Percentiles rank a stretch among this genome's conserved stretches.
Evolutionary conservation across 2,329 filamentous ascomycete species (phyloP).

Genomic region (Apiospora aurea): DNA sequence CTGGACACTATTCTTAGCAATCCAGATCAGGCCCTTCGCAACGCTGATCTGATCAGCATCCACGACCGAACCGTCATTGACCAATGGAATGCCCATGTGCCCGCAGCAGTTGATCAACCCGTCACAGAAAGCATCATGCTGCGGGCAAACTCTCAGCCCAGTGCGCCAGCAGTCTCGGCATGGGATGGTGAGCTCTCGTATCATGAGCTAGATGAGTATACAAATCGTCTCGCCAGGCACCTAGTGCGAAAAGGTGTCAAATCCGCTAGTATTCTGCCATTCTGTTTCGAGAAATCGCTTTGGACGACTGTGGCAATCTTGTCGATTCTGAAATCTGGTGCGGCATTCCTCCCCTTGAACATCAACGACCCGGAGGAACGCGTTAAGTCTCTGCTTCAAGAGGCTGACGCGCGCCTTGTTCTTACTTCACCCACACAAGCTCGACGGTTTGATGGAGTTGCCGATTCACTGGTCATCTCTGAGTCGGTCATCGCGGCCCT

Average conservation of each 20-base stretch:
- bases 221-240: background rate
- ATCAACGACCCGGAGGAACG: slow-evolving; percentile 13
- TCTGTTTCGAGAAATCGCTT: slow-evolving; percentile 21
- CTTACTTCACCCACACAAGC: background rate
- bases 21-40: slow-evolving; percentile 15
- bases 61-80: background rate
- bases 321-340: slow-evolving; percentile 4
- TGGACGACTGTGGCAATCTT: slow-evolving; percentile 9
- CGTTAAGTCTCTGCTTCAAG: background rate
- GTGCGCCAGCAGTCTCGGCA: background rate
- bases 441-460: background rate
- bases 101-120: background rate
- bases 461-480: background rate
- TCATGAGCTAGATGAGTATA: background rate
- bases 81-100: background rate
- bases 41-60: background rate
- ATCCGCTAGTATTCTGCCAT: background rate
- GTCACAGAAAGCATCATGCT: background rate
- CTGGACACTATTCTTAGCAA: slow-evolving; percentile 16
- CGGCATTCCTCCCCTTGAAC: slow-evolving; percentile 13
- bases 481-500: background rate
- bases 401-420: background rate
- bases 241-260: background rate
- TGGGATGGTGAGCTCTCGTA: slow-evolving; percentile 16
- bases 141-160: background rate